Conservation (phyloP, 1,284 basidiomycete species). For the Apiotrichum porosum region DNA sequence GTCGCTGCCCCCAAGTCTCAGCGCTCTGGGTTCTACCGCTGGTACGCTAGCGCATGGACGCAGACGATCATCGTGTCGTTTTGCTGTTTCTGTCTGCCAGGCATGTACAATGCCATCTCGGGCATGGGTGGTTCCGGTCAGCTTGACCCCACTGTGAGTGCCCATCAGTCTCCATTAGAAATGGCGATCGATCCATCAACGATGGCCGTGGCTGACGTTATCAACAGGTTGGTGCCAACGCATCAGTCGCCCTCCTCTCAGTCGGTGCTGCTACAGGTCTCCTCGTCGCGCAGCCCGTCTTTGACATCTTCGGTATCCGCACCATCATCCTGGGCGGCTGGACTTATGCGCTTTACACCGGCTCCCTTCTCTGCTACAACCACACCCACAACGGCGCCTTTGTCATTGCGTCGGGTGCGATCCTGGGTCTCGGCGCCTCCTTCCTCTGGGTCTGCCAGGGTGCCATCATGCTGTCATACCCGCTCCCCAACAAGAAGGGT, state of each 20-base stretch:
- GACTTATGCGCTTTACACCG: slow-evolving; percentile 23
- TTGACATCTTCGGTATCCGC: slow-evolving; percentile 18
- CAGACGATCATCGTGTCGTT: slow-evolving; percentile 14
- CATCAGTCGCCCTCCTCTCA: slow-evolving; percentile 16
- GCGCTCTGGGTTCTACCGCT: no score
- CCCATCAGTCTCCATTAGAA: background rate
- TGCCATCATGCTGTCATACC: slow-evolving; percentile 75
- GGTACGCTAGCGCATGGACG: no score
- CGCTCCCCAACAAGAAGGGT: slow-evolving; percentile 68
- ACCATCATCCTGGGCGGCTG: slow-evolving; percentile 19
- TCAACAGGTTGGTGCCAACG: slow-evolving; percentile 19
- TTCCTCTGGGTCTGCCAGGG: slow-evolving; percentile 83
- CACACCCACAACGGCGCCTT: slow-evolving; percentile 59
- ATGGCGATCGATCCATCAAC: no score
- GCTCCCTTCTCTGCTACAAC: slow-evolving; percentile 50
- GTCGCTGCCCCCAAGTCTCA: no score
- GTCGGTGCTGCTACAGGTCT: slow-evolving; percentile 19
- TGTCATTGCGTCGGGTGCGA: slow-evolving; percentile 69
- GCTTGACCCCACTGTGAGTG: slow-evolving; percentile 18
- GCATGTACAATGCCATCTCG: slow-evolving; percentile 21
- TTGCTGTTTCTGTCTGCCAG: slow-evolving; percentile 18
- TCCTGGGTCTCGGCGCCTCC: slow-evolving; percentile 77
- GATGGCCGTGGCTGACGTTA: background rate
- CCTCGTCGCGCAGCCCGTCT: slow-evolving; percentile 20
- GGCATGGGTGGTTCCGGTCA: slow-evolving; percentile 21